Evolutionary conservation across 2,329 filamentous ascomycete species (phyloP).

Genomic region (Paraphoma sp.): DNA sequence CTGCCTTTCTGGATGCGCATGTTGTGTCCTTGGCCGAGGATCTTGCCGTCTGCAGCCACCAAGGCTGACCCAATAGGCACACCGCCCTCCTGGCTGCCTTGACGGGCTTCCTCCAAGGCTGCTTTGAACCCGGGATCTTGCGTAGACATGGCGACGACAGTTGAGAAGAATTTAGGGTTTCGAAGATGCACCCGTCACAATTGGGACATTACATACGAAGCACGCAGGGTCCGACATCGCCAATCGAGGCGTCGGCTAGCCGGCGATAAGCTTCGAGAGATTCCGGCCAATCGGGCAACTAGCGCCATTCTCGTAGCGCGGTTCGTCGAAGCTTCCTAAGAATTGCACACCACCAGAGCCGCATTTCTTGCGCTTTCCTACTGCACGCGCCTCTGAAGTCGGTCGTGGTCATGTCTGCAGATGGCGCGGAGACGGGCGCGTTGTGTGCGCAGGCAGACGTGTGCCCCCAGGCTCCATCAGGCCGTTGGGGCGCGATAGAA

Average conservation of each 20-base stretch:
- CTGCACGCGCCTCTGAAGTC: neutral
- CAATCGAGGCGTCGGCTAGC: slow-evolving; percentile 12
- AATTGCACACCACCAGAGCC: slow-evolving; percentile 2
- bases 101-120: slow-evolving; percentile 64
- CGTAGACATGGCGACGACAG: slow-evolving; percentile 25
- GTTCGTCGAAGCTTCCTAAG: slow-evolving; percentile 7
- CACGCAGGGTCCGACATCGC: slow-evolving; percentile 18
- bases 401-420: neutral
- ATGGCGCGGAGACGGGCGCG: neutral
- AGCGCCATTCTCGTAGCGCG: slow-evolving; percentile 5
- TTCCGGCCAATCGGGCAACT: slow-evolving; percentile 17
- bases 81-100: slow-evolving; percentile 63
- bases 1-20: slow-evolving; percentile 76
- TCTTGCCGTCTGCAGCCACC: slow-evolving; percentile 71
- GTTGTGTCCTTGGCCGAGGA: slow-evolving; percentile 76
- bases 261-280: slow-evolving; percentile 22
- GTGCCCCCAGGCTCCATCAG: slow-evolving; percentile 23
- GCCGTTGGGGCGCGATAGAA: slow-evolving; percentile 41
- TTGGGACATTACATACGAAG: neutral
- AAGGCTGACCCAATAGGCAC: slow-evolving; percentile 67
- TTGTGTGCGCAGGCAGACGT: slow-evolving; percentile 16
- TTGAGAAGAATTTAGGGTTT: neutral
- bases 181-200: neutral
- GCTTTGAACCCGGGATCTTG: slow-evolving; percentile 59
- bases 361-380: neutral